Evolutionary conservation across 345 rosid species (phyloP).

Genomic region (Erodium maritimum): DNA sequence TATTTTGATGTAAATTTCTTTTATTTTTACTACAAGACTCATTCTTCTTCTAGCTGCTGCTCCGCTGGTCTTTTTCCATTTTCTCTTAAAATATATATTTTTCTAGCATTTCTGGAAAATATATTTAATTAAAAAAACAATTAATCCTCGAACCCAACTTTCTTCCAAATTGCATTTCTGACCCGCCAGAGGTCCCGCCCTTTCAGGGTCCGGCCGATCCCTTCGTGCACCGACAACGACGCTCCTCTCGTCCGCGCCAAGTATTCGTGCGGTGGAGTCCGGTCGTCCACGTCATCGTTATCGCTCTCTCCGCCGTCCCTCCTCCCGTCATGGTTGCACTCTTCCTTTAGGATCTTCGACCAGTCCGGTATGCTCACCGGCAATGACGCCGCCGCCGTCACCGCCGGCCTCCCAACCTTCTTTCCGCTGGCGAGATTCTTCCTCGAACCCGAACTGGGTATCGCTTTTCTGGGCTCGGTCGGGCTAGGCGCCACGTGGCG

Average conservation of each 20-base stretch:
- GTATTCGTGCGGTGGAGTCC: slow-evolving; percentile 32
- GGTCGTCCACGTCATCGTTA: slow-evolving; percentile 4
- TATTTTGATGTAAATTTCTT: too few relatives aligned
- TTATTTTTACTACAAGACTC: too few relatives aligned
- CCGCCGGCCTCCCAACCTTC: background rate
- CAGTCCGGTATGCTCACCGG: slow-evolving; percentile 20
- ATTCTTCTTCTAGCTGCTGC: too few relatives aligned
- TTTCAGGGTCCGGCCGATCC: slow-evolving; percentile 36
- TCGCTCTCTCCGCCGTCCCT: slow-evolving; percentile 3
- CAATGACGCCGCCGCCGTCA: slow-evolving; percentile 8
- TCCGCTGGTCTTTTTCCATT: too few relatives aligned
- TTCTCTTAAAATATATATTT: too few relatives aligned
- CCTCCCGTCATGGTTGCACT: background rate
- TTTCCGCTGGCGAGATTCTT: background rate
- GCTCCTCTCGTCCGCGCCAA: slow-evolving; percentile 33
- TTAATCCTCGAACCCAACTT: slow-evolving; percentile 38
- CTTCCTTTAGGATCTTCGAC: slow-evolving; percentile 10
- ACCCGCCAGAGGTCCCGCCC: slow-evolving; percentile 39
- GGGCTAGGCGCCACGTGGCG: background rate
- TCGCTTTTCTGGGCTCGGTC: background rate
- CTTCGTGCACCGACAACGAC: slow-evolving; percentile 39
- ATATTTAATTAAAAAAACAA: too few relatives aligned
- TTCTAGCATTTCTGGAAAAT: too few relatives aligned
- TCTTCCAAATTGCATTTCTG: slow-evolving; percentile 39
- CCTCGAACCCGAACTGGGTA: slow-evolving; percentile 1